phyloP scores from a whole-genome alignment of 2,329 filamentous ascomycete genomes.

The Penicillium sp. region DNA sequence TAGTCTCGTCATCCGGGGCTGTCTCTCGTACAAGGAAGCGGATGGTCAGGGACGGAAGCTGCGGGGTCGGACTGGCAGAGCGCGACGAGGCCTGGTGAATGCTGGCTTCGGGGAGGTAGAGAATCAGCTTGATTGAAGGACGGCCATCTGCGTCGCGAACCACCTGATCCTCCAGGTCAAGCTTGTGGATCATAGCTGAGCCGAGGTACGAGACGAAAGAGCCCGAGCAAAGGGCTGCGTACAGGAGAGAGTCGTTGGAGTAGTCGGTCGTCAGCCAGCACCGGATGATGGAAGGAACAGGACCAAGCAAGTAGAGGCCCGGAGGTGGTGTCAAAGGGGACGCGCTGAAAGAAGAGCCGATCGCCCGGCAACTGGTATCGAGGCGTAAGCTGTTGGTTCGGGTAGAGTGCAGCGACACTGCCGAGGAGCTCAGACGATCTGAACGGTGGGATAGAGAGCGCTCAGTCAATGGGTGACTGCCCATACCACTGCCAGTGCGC shows the following conservation, averaged over 20 bases:
- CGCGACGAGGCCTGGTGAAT: conserved; percentile 72
- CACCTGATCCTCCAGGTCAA: conserved; percentile 70
- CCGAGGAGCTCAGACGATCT: conserved; percentile 91
- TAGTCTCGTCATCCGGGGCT: conserved; percentile 56
- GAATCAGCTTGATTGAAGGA: conserved; percentile 72
- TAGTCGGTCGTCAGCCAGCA: conserved; percentile 94
- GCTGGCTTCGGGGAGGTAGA: conserved; percentile 90
- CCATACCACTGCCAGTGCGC: conserved; percentile 77
- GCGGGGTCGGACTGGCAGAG: conserved; percentile 71
- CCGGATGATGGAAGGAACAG: conserved; percentile 89
- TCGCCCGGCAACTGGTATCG: conserved; percentile 68
- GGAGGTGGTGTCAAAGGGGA: conserved; percentile 79
- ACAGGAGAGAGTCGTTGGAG: conserved; percentile 84
- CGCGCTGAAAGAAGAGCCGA: conserved; percentile 65
- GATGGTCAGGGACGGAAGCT: conserved; percentile 79
- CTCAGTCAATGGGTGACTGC: conserved; percentile 81
- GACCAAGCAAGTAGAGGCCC: conserved; percentile 80
- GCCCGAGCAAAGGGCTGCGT: conserved; percentile 89
- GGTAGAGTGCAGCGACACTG: conserved; percentile 74
- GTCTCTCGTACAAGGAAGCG: conserved; percentile 73
- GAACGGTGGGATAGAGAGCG: conserved; percentile 92
- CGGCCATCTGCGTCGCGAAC: conserved; percentile 67
- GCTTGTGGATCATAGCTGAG: conserved; percentile 70
- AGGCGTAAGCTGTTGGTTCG: conserved; percentile 87
- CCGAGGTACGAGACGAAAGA: conserved; percentile 87